Conservation (phyloP, 345 rosid genomes). For the Pugionium dolabratum region DNA sequence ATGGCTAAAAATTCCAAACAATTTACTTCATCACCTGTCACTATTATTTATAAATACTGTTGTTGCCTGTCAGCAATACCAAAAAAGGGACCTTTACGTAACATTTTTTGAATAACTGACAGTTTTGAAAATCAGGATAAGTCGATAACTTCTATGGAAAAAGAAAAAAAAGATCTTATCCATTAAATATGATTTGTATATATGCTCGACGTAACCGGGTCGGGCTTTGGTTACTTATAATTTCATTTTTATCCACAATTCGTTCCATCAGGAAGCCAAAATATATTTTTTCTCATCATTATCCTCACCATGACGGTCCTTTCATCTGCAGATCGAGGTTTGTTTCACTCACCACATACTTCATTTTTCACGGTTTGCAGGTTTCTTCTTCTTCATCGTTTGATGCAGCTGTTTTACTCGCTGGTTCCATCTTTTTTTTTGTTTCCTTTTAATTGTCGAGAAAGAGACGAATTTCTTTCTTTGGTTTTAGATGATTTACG, state of each 20-base stretch:
- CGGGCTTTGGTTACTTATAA: constrained; percentile 6
- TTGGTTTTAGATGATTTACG: not conserved
- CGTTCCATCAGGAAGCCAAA: constrained; percentile 11
- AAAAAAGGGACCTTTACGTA: no score
- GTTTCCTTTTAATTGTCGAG: not conserved
- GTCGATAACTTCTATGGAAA: constrained; percentile 19
- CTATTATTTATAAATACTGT: no score
- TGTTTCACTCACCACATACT: not conserved
- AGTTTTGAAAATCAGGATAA: not conserved
- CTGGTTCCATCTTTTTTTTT: not conserved
- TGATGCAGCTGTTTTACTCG: not conserved
- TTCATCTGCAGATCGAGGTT: constrained; percentile 39
- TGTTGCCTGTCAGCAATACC: no score
- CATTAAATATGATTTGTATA: no score
- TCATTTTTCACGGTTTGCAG: not conserved
- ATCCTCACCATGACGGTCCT: constrained; percentile 41
- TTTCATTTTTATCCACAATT: not conserved
- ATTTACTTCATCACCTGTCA: no score
- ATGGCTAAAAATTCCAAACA: no score
- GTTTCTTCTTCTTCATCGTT: constrained; percentile 5
- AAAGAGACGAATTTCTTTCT: not conserved
- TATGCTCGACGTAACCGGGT: constrained; percentile 15
- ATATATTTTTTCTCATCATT: not conserved
- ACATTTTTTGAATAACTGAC: no score
- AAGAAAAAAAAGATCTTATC: not conserved